Evolutionary conservation across 2,329 filamentous ascomycete species (phyloP), one percentile per base, ranked within the genome.

Genomic region (Colletotrichum trifolii): DNA sequence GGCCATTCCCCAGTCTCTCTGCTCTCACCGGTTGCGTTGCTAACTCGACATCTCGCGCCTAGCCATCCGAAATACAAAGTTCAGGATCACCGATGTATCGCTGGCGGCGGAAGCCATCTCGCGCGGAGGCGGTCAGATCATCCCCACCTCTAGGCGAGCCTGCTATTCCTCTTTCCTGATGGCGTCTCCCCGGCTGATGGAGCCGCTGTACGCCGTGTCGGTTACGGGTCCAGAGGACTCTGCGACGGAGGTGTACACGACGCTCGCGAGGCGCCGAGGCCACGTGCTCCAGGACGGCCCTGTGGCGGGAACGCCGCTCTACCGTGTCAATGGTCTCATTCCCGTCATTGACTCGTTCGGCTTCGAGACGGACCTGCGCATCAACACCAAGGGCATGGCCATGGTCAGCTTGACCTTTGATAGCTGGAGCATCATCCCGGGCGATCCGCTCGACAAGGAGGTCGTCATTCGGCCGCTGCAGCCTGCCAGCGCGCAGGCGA

Each of bases 281-380:
- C 96, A 99, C 78, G 95, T 99, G 35, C 83, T 99, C 34, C 90
- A 92, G n/a, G 96, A 99, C 75, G 93, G 93, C 0, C 94, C 94
- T 12, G 93, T 99, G 66, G 94, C 95, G 0, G 96, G 96, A 33
- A 98, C 96, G 9, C 96, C 95, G 5, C 85, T 99, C 10, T 98
- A 97, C 79, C 91, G 92, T 25, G 94, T 97, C 57, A 92, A 90
- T 72, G 96, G 96, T 4, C 84, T 98, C 54, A 89, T 99, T 60
- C 96, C 96, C 9, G 96, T 98, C 65, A 97, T 99, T 74, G 96
- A 99, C 81, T 94, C 90, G 36, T 99, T 99, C 74, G 96, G 96
- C 17, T 98, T 99, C 78, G 96, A 99, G 82, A 98, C 96, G 12
- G 96, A 99, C 81, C 84, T 99, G 63, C 87, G 96, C 68, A 98